Evolutionary conservation across 192 early-diverging fungal species (phyloP).

Genomic region (Diversispora eburnea): DNA sequence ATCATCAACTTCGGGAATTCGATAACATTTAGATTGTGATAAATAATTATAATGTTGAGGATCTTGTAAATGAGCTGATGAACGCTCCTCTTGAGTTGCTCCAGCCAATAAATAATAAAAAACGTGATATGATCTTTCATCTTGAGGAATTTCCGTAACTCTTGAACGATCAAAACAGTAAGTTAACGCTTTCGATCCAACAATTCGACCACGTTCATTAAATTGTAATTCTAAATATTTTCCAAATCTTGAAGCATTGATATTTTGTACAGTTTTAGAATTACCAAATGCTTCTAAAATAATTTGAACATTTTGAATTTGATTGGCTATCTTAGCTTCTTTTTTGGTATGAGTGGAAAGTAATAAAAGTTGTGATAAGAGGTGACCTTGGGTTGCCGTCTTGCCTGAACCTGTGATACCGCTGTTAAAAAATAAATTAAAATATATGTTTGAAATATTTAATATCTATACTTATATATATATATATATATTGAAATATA

Average conservation of each 20-base stretch:
- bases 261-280: constrained; percentile 59
- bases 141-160: constrained; percentile 54
- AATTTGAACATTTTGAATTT: constrained; percentile 62
- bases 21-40: constrained; percentile 36
- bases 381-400: constrained; percentile 64
- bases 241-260: constrained; percentile 69
- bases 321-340: constrained; percentile 68
- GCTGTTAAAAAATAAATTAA: constrained; percentile 44
- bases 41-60: constrained; percentile 52
- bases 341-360: constrained; percentile 73
- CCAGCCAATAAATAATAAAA: constrained; percentile 86
- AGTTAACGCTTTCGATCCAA: constrained; percentile 76
- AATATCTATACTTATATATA: not conserved
- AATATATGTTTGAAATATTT: not conserved
- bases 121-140: constrained; percentile 63
- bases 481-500: not conserved
- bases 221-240: constrained; percentile 90
- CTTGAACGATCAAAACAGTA: constrained; percentile 62
- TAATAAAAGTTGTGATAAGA: constrained; percentile 69
- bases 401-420: constrained; percentile 89
- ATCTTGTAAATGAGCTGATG: constrained; percentile 57
- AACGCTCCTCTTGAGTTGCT: constrained; percentile 67
- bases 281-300: constrained; percentile 81
- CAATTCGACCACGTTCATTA: constrained; percentile 74
- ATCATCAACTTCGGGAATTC: constrained; percentile 45